These are phyloP conservation scores for Boletus sp. DNA, from an alignment of 768 basidiomycete genomes.

Conservation along the genomic window DNA sequence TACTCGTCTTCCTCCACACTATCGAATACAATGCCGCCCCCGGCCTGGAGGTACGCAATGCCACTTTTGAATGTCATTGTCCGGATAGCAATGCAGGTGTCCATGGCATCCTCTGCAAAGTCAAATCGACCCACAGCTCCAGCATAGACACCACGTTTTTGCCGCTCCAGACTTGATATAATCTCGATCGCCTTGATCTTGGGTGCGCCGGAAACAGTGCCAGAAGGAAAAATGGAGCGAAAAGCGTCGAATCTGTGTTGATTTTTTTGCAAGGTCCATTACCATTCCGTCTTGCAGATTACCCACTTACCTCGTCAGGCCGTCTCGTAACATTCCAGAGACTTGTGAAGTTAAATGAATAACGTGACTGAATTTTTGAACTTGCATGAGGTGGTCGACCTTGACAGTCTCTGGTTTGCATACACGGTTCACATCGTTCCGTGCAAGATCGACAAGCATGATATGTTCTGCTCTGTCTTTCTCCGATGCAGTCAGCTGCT, in stretches of 20 bases:
- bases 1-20: constrained; percentile 98
- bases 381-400: constrained; percentile 89
- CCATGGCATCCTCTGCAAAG: constrained; percentile 92
- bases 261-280: constrained; percentile 4
- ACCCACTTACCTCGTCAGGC: constrained; percentile 66
- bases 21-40: constrained; percentile 96
- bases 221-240: constrained; percentile 98
- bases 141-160: constrained; percentile 91
- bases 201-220: constrained; percentile 97
- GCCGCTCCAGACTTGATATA: constrained; percentile 79
- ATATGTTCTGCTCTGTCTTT: constrained; percentile 98
- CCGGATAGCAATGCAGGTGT: constrained; percentile 97
- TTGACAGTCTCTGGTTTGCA: constrained; percentile 95
- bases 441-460: constrained; percentile 97
- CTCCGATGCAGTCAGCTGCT: constrained; percentile 74
- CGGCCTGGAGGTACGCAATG: constrained; percentile 88
- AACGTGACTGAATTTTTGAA: constrained; percentile 97
- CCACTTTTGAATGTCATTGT: constrained; percentile 98
- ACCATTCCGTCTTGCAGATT: background rate
- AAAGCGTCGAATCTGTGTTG: constrained; percentile 88
- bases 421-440: constrained; percentile 98
- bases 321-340: constrained; percentile 80
- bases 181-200: constrained; percentile 99
- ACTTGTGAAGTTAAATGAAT: constrained; percentile 97
- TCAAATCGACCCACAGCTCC: constrained; percentile 98